Base-by-base conservation (phyloP, 1,284 basidiomycete genomes). In the Phlebopus sp. region DNA sequence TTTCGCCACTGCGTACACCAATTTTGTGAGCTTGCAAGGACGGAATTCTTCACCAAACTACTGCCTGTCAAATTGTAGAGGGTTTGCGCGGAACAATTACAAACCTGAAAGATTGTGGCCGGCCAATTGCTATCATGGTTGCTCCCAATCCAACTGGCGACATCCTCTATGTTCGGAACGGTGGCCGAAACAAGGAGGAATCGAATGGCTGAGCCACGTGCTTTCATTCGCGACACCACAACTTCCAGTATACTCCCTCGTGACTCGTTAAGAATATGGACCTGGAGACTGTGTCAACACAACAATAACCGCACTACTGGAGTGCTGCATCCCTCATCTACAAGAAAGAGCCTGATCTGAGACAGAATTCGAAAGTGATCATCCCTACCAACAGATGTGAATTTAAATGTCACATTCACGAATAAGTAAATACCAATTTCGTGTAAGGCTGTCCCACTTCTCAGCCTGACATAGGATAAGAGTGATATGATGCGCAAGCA, bases 231-330 rank as follows among this genome's bases (percentile, higher is more conserved):
- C 1, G 92, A 89, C 25, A 97, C 78, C 6, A 97, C 81, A 4
- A 97, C 95, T 69, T 99, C 96, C 3, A 99, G 76, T 3, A 91
- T 92, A 49, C 92, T 90, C 17, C 95, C 94, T 34, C 93, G 80
- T 15, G 77, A 73, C 67, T 98, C 96, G 45, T 92, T 89, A 9
- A 99, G 77, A 40, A 95, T 86, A 64, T 99, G 96, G 2, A 97
- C 90, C 91, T 94, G 53, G 3, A 29, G 18, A 41, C 32, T 7
- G 46, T 15, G 36, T 46, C 31, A 50, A 44, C 21, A 11, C 27
- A 41, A 38, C 21, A 4, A 27, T 46, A 15, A 38, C 38, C 18
- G 11, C 21, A 31, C 34, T n/a, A 18, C 10, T 9, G 15, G 8
- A 37, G 41, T 38, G 17, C 35, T 23, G 39, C 72, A 42, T 49